Conservation (phyloP, 164 flowering plant genomes). For the Kalanchoe fedtschenkoi region DNA sequence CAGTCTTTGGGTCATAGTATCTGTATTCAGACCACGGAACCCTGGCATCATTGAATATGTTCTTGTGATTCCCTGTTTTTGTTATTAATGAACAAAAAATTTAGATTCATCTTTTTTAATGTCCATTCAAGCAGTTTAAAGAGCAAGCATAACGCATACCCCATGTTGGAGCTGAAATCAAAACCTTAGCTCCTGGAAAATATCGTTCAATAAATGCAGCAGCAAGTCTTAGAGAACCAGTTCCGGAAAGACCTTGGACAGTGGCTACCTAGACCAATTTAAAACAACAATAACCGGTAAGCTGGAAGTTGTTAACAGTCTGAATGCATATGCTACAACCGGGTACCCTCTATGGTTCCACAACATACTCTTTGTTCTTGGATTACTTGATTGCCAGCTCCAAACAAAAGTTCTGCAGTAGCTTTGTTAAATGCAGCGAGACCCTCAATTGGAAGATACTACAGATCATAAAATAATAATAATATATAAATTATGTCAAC, state of each 20-base stretch:
- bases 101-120: neutral
- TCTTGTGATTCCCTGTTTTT: constrained; percentile 98
- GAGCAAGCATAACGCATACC: constrained; percentile 39
- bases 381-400: constrained; percentile 72
- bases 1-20: constrained; percentile 89
- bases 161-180: constrained; percentile 97
- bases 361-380: constrained; percentile 65
- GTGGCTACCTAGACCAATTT: constrained; percentile 82
- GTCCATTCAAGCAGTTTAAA: neutral
- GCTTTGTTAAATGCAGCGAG: constrained; percentile 91
- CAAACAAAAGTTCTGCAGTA: constrained; percentile 83
- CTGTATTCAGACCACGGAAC: constrained; percentile 98
- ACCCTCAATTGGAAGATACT: constrained; percentile 99
- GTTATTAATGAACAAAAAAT: constrained; percentile 1
- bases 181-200: constrained; percentile 79
- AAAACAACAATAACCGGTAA: neutral
- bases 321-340: neutral
- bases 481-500: constrained; percentile 8
- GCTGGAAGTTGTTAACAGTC: neutral
- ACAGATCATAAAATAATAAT: constrained; percentile 18
- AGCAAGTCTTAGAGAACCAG: constrained; percentile 96
- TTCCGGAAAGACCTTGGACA: constrained; percentile 97
- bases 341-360: neutral
- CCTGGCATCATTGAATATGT: constrained; percentile 92
- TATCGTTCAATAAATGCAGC: constrained; percentile 88